Conservation (phyloP, 2,329 filamentous ascomycete species). For the Aspergillus chevalieri region DNA sequence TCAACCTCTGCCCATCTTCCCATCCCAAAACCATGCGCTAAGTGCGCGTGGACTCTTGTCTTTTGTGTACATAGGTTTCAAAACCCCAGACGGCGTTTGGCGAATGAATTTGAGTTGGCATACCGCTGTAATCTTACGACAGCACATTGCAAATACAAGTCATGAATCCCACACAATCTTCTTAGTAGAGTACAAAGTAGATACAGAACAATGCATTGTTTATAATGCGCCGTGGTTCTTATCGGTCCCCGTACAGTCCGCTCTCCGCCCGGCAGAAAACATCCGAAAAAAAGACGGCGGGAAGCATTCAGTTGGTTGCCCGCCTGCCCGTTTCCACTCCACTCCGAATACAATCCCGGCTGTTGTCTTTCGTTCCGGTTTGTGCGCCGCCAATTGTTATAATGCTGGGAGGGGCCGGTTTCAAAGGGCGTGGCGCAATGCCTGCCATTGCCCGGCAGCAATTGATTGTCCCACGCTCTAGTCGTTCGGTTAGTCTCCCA, state of each 20-base stretch:
- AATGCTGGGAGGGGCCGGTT: conserved; percentile 54
- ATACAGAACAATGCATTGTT: too few species aligned
- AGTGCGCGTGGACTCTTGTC: conserved; percentile 6
- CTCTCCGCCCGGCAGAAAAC: conserved; percentile 33
- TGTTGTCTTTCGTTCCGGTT: conserved; percentile 6
- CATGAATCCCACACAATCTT: too few species aligned
- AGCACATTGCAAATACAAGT: not conserved
- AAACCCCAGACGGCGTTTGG: conserved; percentile 25
- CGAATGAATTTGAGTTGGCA: conserved; percentile 12
- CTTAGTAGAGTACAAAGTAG: too few species aligned
- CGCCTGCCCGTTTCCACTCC: too few species aligned
- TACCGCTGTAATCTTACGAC: not conserved
- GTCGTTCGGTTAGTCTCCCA: conserved; percentile 30
- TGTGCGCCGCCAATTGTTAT: conserved; percentile 10
- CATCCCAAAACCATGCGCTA: conserved; percentile 10
- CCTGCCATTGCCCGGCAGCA: conserved; percentile 30
- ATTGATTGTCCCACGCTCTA: conserved; percentile 22
- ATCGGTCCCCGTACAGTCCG: not conserved
- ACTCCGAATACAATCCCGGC: not conserved
- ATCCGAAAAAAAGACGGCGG: conserved; percentile 1
- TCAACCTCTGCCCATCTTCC: not conserved
- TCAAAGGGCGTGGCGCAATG: conserved; percentile 44
- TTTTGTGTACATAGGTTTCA: conserved; percentile 30
- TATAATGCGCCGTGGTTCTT: too few species aligned
- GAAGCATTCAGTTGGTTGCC: not conserved